Evolutionary conservation across 331 rosid species (phyloP).

Genomic region (Phaseolus coccineus): DNA sequence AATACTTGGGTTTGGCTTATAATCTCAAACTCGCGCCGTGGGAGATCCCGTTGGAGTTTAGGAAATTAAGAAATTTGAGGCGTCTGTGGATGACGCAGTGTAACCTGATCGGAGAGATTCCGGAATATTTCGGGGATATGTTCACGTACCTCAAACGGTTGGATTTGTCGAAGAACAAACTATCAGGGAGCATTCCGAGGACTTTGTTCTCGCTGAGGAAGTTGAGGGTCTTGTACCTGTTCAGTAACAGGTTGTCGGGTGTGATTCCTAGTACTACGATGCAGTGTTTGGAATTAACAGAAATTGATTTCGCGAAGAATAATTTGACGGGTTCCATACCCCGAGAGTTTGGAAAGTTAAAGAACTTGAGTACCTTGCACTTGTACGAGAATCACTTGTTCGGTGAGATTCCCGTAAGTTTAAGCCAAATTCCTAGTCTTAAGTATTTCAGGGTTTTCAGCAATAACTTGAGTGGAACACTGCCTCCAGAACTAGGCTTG

Average conservation of each 20-base stretch:
- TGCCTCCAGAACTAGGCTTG: constrained; percentile 78
- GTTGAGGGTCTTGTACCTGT: constrained; percentile 53
- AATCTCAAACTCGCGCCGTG: constrained; percentile 47
- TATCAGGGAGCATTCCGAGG: constrained; percentile 68
- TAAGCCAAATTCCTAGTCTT: constrained; percentile 62
- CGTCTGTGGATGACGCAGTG: constrained; percentile 51
- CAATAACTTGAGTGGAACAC: constrained; percentile 71
- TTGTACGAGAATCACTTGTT: constrained; percentile 61
- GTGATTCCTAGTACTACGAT: constrained; percentile 61
- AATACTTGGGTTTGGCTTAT: constrained; percentile 52
- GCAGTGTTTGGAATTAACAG: constrained; percentile 53
- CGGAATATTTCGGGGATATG: constrained; percentile 48
- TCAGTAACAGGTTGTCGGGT: constrained; percentile 60
- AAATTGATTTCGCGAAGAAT: constrained; percentile 64
- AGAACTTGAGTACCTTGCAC: constrained; percentile 49
- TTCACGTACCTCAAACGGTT: constrained; percentile 58
- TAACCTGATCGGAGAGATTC: constrained; percentile 72
- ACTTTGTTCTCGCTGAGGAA: constrained; percentile 59
- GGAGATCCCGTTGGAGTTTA: constrained; percentile 65
- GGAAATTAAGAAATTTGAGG: constrained; percentile 59
- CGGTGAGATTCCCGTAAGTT: constrained; percentile 67
- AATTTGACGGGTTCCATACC: constrained; percentile 76
- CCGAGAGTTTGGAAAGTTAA: constrained; percentile 58
- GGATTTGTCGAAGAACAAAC: constrained; percentile 60
- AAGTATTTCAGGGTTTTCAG: constrained; percentile 51